Conservation (phyloP, 768 basidiomycete genomes). For the Lentinula guzmanii region DNA sequence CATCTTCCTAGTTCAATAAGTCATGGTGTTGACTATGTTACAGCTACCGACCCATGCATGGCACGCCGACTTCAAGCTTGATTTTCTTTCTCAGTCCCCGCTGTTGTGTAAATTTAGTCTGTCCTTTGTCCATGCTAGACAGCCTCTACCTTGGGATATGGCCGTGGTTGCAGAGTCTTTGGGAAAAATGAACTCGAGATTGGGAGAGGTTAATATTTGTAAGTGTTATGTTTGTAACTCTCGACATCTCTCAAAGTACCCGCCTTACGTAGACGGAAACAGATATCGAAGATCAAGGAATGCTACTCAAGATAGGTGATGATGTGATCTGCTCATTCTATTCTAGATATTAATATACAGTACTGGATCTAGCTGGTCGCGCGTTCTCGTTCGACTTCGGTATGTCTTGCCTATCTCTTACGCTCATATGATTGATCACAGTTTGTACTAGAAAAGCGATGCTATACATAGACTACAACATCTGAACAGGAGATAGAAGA, state of each 20-base stretch:
- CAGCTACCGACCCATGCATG: neutral
- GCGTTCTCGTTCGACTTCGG: neutral
- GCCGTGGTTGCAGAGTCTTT: neutral
- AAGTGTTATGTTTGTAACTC: neutral
- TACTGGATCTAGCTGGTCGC: neutral
- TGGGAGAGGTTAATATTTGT: neutral
- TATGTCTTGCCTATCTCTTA: neutral
- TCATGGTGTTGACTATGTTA: neutral
- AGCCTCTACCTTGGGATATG: neutral
- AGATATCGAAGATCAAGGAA: neutral
- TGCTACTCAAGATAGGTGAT: neutral
- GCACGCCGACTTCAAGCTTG: neutral
- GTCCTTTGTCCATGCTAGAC: neutral
- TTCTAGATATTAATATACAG: neutral
- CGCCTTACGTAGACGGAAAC: neutral
- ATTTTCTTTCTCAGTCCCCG: neutral
- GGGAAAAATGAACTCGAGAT: neutral
- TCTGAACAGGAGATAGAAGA: no score
- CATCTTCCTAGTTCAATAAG: neutral
- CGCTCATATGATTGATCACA: neutral
- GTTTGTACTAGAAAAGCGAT: neutral
- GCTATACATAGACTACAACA: neutral
- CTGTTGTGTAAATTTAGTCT: neutral
- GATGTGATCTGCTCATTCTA: neutral
- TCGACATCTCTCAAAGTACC: neutral